Base-by-base conservation (phyloP, 169 alveolate genomes). In the Plasmodium falciparum region DNA sequence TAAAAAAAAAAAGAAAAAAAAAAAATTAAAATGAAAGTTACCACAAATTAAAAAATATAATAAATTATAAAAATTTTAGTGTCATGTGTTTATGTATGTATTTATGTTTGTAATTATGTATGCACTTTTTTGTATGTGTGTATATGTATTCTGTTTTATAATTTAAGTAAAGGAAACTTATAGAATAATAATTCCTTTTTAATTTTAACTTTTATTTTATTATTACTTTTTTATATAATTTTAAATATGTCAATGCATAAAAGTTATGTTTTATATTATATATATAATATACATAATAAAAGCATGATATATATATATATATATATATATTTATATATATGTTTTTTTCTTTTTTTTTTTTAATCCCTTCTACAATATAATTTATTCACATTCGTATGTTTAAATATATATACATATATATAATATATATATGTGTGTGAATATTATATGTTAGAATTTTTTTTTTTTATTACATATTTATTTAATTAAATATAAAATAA, bases 41-140 rank as follows among this genome's bases (percentile, higher is more conserved):
- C 5, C 5, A 52, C n/a, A 52, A 52, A 11, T 13, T 13, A 52
- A 52, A 52, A 52, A 52, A 52, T 13, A 56, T 15, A 11, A 56
- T 15, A 56, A n/a, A 12, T 56, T 15, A 56, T 56, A 56, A 56
- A 56, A 56, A 56, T 56, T 56, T 15, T 33, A 33, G 45, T 33
- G 45, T 5, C 9, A 20, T 61, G 24, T 61, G 8, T 61, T 15
- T 12, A 26, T 66, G 20, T 66, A 39, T 66, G 73, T 24, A 29
- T 33, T 49, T 66, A 39, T 66, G 73, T 13, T 29, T 66, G 73
- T 29, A 66, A 13, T 49, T 66, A 13, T 66, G 33, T 66, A 9
- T 66, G 58, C 70, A 20, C 26, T 33, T 33, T 33, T 33, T 33
- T 15, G 70, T 9, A 61, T 26, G 20, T 12, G 7, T 52, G 20